Conservation (phyloP, 495 filamentous ascomycete species). For the Beverwykella pulmonaria region DNA sequence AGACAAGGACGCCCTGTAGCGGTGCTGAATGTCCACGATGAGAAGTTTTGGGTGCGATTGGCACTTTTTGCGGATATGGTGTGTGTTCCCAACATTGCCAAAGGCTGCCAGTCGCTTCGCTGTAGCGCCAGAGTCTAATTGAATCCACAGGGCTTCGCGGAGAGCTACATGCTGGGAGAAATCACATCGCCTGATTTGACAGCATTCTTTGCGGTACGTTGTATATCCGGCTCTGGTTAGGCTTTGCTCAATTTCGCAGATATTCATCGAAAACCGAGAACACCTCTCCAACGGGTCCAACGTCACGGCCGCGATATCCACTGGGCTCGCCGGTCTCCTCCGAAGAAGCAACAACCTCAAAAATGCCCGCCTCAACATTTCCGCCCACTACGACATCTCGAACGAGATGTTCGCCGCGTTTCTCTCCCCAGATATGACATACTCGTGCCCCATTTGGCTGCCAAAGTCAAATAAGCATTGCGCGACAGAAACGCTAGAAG, state of each 20-base stretch:
- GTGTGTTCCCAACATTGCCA: background rate
- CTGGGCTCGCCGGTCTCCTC: constrained; percentile 54
- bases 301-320: constrained; percentile 58
- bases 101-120: background rate
- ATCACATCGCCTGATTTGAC: constrained; percentile 64
- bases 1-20: constrained; percentile 36
- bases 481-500: constrained; percentile 57
- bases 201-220: constrained; percentile 58
- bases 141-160: constrained; percentile 60
- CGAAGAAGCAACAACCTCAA: constrained; percentile 65
- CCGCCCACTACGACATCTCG: constrained; percentile 74
- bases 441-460: constrained; percentile 72
- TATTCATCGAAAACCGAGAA: constrained; percentile 66
- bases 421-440: constrained; percentile 74
- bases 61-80: constrained; percentile 68
- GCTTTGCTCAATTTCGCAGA: constrained; percentile 41
- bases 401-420: constrained; percentile 75
- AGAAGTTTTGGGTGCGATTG: constrained; percentile 67
- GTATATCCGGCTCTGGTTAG: background rate
- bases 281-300: constrained; percentile 57
- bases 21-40: constrained; percentile 59
- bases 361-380: constrained; percentile 66
- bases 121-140: constrained; percentile 23
- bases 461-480: constrained; percentile 42
- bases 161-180: constrained; percentile 72